phyloP scores from a whole-genome alignment of 805 yeast genomes.

The Yarrowia yakushimensis region DNA sequence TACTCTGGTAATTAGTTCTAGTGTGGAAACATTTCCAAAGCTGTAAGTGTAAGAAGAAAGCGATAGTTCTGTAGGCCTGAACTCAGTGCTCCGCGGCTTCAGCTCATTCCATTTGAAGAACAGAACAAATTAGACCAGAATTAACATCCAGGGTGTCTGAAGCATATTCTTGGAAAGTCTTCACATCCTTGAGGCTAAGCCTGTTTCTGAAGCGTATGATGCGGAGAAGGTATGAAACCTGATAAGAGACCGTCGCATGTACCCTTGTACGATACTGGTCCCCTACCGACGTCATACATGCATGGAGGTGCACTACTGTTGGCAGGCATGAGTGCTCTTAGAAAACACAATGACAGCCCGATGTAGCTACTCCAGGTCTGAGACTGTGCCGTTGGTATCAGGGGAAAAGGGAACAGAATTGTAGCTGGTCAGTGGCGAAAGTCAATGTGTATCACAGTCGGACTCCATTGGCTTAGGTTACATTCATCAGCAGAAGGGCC shows the following conservation, averaged over 20 bases:
- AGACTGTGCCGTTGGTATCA: too few relatives aligned
- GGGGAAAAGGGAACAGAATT: too few relatives aligned
- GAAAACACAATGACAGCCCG: too few relatives aligned
- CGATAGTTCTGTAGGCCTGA: too few relatives aligned
- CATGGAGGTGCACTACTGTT: not conserved
- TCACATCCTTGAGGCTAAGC: not conserved
- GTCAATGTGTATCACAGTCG: not conserved
- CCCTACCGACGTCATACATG: not conserved
- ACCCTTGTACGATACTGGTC: too few relatives aligned
- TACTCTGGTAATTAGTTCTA: too few relatives aligned
- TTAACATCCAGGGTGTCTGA: not conserved
- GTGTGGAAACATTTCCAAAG: too few relatives aligned
- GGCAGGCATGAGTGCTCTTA: too few relatives aligned
- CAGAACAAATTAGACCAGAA: not conserved
- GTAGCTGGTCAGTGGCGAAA: conserved; percentile 1
- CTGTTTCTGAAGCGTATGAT: not conserved
- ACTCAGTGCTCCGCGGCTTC: not conserved
- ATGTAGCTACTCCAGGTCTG: too few relatives aligned
- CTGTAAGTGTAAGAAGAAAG: too few relatives aligned
- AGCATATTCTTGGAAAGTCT: not conserved
- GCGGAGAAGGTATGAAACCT: not conserved
- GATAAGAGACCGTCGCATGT: too few relatives aligned
- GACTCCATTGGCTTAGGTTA: not conserved
- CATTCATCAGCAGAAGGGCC: too few relatives aligned
- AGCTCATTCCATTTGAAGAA: not conserved